Evolutionary conservation across 2,329 filamentous ascomycete species (phyloP).

Genomic region (Zopfia rhizophila): DNA sequence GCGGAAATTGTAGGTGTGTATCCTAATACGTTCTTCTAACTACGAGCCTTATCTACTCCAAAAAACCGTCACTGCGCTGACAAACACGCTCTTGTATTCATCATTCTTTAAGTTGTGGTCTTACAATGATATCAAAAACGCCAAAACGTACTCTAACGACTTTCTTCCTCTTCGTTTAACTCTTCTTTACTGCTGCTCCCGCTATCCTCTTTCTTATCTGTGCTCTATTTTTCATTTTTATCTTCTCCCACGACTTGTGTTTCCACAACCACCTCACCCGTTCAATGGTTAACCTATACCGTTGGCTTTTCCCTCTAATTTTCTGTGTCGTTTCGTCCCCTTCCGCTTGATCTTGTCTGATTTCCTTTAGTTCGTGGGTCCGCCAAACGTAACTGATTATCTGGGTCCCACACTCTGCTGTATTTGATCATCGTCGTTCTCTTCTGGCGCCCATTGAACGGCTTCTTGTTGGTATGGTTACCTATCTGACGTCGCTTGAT

Average conservation of each 20-base stretch:
- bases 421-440: background rate
- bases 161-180: constrained; percentile 3
- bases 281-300: too few relatives aligned
- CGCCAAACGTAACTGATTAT: constrained; percentile 18
- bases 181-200: background rate
- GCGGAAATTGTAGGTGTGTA: too few relatives aligned
- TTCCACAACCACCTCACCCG: too few relatives aligned
- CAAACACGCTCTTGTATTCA: constrained; percentile 17
- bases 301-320: too few relatives aligned
- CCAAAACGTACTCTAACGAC: constrained; percentile 9
- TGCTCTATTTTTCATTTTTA: too few relatives aligned
- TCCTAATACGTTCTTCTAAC: constrained; percentile 12
- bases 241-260: too few relatives aligned
- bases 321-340: too few relatives aligned
- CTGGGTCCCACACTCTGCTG: constrained; percentile 2
- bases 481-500: background rate
- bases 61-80: constrained; percentile 16
- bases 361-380: constrained; percentile 10
- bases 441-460: background rate
- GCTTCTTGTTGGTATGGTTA: background rate
- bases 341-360: constrained; percentile 2
- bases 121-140: constrained; percentile 13
- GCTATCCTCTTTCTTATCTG: constrained; percentile 1
- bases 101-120: constrained; percentile 14
- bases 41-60: constrained; percentile 5